phyloP scores from a whole-genome alignment of 2,329 filamentous ascomycete genomes.

The Plectosphaerella sp. region DNA sequence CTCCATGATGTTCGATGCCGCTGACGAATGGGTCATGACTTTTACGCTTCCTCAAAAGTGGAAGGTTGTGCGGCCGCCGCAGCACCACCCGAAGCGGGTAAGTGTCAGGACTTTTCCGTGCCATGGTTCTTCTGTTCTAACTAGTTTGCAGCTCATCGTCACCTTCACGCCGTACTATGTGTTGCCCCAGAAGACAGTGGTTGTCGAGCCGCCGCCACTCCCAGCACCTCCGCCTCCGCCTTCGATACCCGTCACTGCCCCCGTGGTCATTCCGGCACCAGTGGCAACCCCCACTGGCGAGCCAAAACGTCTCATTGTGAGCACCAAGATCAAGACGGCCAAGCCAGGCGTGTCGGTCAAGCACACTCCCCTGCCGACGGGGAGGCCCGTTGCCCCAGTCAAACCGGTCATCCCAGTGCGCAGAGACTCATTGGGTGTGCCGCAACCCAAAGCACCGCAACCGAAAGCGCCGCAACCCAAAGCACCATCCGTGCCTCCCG shows the following conservation, averaged over 20 bases:
- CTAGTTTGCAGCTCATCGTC: conserved; percentile 23
- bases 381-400: background rate
- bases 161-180: conserved; percentile 32
- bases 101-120: conserved; percentile 11
- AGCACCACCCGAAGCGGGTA: conserved; percentile 30
- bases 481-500: conserved; percentile 1
- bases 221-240: conserved; percentile 10
- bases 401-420: background rate
- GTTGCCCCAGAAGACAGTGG: background rate
- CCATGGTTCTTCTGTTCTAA: conserved; percentile 13
- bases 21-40: conserved; percentile 35
- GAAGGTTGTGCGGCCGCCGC: conserved; percentile 29
- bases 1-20: conserved; percentile 42
- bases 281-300: conserved; percentile 7
- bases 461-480: background rate
- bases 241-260: background rate
- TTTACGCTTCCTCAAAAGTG: conserved; percentile 35
- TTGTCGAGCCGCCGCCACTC: conserved; percentile 11
- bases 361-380: conserved; percentile 3
- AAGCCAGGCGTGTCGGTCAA: conserved; percentile 12
- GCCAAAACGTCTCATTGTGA: conserved; percentile 20
- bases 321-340: conserved; percentile 30
- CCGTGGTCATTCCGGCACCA: conserved; percentile 1
- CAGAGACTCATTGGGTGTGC: background rate
- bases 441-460: background rate